Base-by-base conservation (phyloP, 2,329 filamentous ascomycete species). In the Ophiostoma perfectum region DNA sequence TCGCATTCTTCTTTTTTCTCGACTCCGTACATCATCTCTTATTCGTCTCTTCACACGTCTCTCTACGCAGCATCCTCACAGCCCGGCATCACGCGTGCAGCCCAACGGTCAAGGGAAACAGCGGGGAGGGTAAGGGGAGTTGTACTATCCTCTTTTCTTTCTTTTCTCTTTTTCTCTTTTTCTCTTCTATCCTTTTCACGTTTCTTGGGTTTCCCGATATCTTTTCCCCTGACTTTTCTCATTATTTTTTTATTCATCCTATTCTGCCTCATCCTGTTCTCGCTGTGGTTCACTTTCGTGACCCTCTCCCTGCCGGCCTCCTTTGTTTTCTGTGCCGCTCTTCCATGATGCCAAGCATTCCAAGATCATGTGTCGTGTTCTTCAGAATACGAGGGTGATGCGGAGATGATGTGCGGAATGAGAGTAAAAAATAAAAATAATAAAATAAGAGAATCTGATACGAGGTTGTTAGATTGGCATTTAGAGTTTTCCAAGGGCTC, bases 111-210 rank as follows among this genome's bases (percentile, higher is more conserved):
- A 27, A 27, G 27, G 27, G 27, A 58, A 38, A 63, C 60, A 18
- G 60, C 60, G 60, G 60, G 60, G 60, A 63, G 60, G 60, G 60
- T 63, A 42, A 63, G 60, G 60, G 60, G 38, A 63, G 60, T 63
- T 63, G 16, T 14, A 9, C 42, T 41, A 7, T 42, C 38, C 16
- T 18, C 8, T 11, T 41, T 42, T 8, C 38, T 3, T 27, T 36
- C 6, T 27, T 55, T 11, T 36, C 11, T 55, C 18, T n/a, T 8
- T 36, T 27, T 5, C 11, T 27, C 49, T 18, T 55, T 27, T 27
- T 12, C 18, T 2, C 47, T 18, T 36, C 49, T 38, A 55, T 11
- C 27, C 7, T 4, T 27, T 11, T 9, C n/a, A 55, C 18, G 27
- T 27, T 27, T 2, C 27, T 27, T 27, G 27, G 27, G 27, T 27